phyloP scores from a whole-genome alignment of 805 yeast species.

The Ogataea neopini region DNA sequence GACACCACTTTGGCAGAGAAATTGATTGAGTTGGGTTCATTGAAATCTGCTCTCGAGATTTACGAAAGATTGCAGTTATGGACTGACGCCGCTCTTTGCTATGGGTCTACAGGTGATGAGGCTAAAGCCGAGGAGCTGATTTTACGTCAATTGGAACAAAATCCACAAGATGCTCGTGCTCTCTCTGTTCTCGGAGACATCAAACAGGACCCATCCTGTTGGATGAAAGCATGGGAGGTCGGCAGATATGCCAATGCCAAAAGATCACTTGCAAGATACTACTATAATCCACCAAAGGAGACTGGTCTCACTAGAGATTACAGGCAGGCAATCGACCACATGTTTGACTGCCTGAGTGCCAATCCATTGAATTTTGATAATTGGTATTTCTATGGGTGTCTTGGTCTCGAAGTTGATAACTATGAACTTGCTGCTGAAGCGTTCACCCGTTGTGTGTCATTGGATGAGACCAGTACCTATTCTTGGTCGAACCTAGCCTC shows the following conservation, averaged over 20 bases:
- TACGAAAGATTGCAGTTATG: slow-evolving; percentile 76
- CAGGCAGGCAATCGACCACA: slow-evolving; percentile 57
- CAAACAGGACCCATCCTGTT: slow-evolving; percentile 67
- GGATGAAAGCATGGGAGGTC: slow-evolving; percentile 87
- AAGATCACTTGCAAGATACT: slow-evolving; percentile 73
- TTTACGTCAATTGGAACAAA: slow-evolving; percentile 47
- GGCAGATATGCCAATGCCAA: slow-evolving; percentile 86
- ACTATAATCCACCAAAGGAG: slow-evolving; percentile 61
- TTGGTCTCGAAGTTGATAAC: slow-evolving; percentile 73
- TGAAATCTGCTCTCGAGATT: slow-evolving; percentile 85
- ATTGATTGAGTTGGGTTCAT: slow-evolving; percentile 79
- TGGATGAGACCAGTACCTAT: slow-evolving; percentile 77
- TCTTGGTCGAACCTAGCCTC: slow-evolving; percentile 94
- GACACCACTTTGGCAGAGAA: slow-evolving; percentile 84
- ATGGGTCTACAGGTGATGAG: slow-evolving; percentile 81
- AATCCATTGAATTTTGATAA: slow-evolving; percentile 77
- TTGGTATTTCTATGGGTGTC: slow-evolving; percentile 92
- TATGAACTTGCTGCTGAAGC: slow-evolving; percentile 86
- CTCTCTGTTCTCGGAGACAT: slow-evolving; percentile 85
- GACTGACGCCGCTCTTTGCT: slow-evolving; percentile 86
- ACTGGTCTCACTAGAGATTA: slow-evolving; percentile 55
- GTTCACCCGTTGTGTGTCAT: slow-evolving; percentile 83
- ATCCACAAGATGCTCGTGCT: slow-evolving; percentile 81
- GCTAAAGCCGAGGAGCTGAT: slow-evolving; percentile 63
- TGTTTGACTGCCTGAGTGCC: slow-evolving; percentile 70